phyloP scores from a whole-genome alignment of 2,329 filamentous ascomycete genomes.

The Phyllosticta paracitricarpa region DNA sequence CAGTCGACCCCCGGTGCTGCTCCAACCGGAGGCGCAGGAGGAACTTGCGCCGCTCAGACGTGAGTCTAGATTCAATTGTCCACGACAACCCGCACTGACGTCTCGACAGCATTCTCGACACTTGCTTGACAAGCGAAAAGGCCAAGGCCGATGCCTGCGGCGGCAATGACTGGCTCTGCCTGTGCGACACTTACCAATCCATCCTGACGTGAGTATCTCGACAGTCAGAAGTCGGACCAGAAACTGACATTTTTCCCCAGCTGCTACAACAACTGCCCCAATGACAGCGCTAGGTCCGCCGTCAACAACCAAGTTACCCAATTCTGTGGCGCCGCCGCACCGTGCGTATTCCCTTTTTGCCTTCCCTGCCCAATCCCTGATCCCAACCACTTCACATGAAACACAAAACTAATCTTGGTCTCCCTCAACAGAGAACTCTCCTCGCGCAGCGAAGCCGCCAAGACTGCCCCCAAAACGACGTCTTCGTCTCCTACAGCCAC shows the following conservation, averaged over 20 bases:
- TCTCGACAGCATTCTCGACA: slow-evolving; percentile 38
- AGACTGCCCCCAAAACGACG: slow-evolving; percentile 12
- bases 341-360: slow-evolving; percentile 18
- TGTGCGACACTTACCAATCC: slow-evolving; percentile 46
- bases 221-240: background rate
- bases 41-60: slow-evolving; percentile 28
- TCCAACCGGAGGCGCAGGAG: background rate
- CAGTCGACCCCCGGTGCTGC: background rate
- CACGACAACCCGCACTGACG: background rate
- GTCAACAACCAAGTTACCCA: slow-evolving; percentile 26
- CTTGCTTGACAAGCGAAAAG: slow-evolving; percentile 35
- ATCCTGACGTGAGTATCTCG: slow-evolving; percentile 37
- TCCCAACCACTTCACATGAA: slow-evolving; percentile 11
- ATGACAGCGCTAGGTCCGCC: slow-evolving; percentile 27
- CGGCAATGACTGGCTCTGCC: slow-evolving; percentile 44
- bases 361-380: slow-evolving; percentile 8
- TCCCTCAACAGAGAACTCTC: background rate
- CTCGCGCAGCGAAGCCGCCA: background rate
- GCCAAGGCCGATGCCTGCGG: slow-evolving; percentile 34
- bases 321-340: slow-evolving; percentile 34
- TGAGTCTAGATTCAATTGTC: slow-evolving; percentile 16
- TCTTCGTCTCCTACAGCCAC: background rate
- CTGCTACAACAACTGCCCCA: slow-evolving; percentile 57
- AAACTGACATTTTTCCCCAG: slow-evolving; percentile 19
- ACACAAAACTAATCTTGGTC: slow-evolving; percentile 4